phyloP scores from a whole-genome alignment of 176 grass and related monocot species.

The Tuctoria greenei region DNA sequence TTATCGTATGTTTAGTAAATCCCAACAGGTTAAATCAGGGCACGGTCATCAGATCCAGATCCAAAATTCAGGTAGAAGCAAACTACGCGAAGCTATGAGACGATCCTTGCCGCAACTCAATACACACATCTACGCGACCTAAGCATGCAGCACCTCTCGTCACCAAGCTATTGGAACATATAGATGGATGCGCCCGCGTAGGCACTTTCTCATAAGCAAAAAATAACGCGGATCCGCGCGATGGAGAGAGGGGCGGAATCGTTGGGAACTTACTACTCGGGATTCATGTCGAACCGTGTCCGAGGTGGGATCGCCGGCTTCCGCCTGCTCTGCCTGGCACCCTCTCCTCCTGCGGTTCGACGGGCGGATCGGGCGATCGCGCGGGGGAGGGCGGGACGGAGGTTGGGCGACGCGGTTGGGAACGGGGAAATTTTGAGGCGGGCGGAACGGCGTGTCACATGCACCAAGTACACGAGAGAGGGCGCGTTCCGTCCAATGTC shows the following conservation, averaged over 20 bases:
- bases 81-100: neutral
- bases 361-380: slow-evolving; percentile 29
- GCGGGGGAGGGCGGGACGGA: neutral
- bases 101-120: neutral
- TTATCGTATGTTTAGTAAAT: neutral
- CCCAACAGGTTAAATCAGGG: neutral
- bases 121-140: neutral
- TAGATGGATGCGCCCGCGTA: neutral
- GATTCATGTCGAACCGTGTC: slow-evolving; percentile 42
- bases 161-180: neutral
- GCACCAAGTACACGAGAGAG: too few relatives aligned
- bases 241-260: neutral
- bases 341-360: slow-evolving; percentile 15
- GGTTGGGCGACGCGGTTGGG: neutral
- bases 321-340: neutral
- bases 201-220: too few relatives aligned
- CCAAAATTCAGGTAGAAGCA: slow-evolving; percentile 19
- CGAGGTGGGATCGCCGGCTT: neutral
- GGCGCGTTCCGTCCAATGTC: too few relatives aligned
- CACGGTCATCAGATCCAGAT: neutral
- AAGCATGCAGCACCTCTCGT: neutral
- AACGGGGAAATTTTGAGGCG: slow-evolving; percentile 9
- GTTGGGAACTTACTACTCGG: slow-evolving; percentile 51
- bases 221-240: neutral
- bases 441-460: slow-evolving; percentile 19